Conservation (phyloP, 164 flowering plant genomes). For the Chloranthus sessilifolius region DNA sequence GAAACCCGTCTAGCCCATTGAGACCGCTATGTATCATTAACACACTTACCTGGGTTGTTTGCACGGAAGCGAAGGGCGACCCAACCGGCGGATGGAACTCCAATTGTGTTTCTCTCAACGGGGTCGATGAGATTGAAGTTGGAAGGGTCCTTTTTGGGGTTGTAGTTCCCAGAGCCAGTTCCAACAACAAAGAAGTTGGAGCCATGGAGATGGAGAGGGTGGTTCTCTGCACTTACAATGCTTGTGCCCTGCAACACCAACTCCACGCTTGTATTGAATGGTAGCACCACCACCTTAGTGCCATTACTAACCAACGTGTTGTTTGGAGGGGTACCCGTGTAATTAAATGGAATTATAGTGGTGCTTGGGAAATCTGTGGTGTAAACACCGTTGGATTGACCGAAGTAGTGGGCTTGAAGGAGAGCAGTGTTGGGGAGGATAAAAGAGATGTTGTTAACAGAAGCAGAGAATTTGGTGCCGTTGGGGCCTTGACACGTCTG, state of each 20-base stretch:
- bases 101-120: conserved; percentile 46
- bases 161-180: conserved; percentile 45
- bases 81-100: conserved; percentile 62
- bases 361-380: conserved; percentile 43
- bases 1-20: too few species aligned
- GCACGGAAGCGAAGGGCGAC: conserved; percentile 49
- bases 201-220: conserved; percentile 61
- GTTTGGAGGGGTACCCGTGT: conserved; percentile 44
- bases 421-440: conserved; percentile 30
- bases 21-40: too few species aligned
- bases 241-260: conserved; percentile 53
- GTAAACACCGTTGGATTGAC: conserved; percentile 41
- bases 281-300: conserved; percentile 34
- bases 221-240: conserved; percentile 47
- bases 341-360: conserved; percentile 31
- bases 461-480: conserved; percentile 30
- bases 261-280: conserved; percentile 45
- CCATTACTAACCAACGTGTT: conserved; percentile 37
- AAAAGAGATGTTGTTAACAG: conserved; percentile 48
- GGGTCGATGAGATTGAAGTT: conserved; percentile 55
- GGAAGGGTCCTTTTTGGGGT: conserved; percentile 34
- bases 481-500: conserved; percentile 55
- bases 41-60: conserved; percentile 51
- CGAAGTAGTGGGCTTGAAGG: conserved; percentile 38
- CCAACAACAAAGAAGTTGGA: conserved; percentile 52